These are phyloP conservation scores for Fusarium sp. DNA, from an alignment of 2,329 filamentous ascomycete genomes.

Conservation along the genomic window DNA sequence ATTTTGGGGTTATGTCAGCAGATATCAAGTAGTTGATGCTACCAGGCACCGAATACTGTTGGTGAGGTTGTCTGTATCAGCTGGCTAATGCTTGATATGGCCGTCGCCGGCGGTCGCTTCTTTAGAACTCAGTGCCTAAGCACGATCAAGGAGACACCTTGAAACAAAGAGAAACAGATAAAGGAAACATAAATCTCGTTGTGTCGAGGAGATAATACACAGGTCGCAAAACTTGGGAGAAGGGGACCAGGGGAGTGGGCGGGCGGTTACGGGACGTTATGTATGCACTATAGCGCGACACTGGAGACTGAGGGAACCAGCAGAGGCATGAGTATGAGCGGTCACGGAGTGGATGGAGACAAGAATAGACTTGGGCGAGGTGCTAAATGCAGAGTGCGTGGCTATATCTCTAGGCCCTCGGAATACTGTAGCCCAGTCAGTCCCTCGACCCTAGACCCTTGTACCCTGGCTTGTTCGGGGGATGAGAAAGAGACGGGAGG, in stretches of 20 bases:
- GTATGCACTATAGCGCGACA: conserved; percentile 49
- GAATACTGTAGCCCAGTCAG: conserved; percentile 25
- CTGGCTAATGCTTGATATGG: conserved; percentile 31
- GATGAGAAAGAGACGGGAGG: conserved; percentile 15
- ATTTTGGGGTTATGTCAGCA: conserved; percentile 38
- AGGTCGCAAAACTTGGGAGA: conserved; percentile 53
- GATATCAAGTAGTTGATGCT: conserved; percentile 17
- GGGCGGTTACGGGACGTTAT: conserved; percentile 60
- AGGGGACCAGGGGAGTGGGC: conserved; percentile 43
- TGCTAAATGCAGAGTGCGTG: conserved; percentile 25
- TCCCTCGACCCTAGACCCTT: conserved; percentile 29
- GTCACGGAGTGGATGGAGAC: conserved; percentile 38
- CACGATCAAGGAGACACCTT: conserved; percentile 37
- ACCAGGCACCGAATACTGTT: conserved; percentile 28
- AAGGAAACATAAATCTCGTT: conserved; percentile 45
- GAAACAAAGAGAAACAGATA: conserved; percentile 40
- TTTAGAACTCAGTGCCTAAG: conserved; percentile 36
- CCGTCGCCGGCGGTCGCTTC: conserved; percentile 51
- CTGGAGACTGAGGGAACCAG: conserved; percentile 32
- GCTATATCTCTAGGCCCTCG: conserved; percentile 27
- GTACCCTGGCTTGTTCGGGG: conserved; percentile 23
- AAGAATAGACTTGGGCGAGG: conserved; percentile 40
- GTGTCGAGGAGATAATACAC: conserved; percentile 46
- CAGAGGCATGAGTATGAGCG: conserved; percentile 29
- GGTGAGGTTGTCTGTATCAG: conserved; percentile 25